phyloP scores from a whole-genome alignment of 768 basidiomycete species.

The Sporobolomyces phaffii region DNA sequence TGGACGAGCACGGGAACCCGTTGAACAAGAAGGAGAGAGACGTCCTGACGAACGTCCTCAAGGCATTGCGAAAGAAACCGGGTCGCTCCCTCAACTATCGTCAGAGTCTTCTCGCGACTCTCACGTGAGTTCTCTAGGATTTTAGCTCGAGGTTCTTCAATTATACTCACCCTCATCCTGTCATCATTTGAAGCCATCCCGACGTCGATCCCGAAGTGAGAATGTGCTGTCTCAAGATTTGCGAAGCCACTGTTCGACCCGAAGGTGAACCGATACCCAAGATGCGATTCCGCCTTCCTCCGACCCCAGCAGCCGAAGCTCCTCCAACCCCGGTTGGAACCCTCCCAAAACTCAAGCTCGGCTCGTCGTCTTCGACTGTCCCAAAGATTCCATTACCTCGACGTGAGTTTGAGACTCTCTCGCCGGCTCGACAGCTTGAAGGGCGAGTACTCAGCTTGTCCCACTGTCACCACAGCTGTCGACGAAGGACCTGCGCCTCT shows the following conservation, averaged over 20 bases:
- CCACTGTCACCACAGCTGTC: not conserved
- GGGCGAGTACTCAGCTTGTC: no score
- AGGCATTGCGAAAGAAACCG: conserved; percentile 79
- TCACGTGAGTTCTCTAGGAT: conserved; percentile 55
- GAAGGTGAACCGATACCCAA: conserved; percentile 78
- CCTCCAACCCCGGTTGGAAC: not conserved
- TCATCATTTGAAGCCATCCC: conserved; percentile 53
- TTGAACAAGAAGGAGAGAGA: conserved; percentile 63
- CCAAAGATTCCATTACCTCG: conserved; percentile 16
- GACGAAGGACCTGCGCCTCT: conserved; percentile 2
- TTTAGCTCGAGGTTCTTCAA: not conserved
- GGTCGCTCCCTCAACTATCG: conserved; percentile 65
- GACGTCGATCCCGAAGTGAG: conserved; percentile 81
- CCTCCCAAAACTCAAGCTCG: conserved; percentile 25
- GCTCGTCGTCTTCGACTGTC: conserved; percentile 10
- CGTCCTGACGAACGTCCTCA: conserved; percentile 58
- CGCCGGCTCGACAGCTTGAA: not conserved
- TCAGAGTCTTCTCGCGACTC: conserved; percentile 72
- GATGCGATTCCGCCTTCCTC: conserved; percentile 50
- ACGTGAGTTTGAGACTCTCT: not conserved
- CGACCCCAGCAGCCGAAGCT: conserved; percentile 19
- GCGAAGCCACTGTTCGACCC: conserved; percentile 77
- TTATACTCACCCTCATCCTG: no score
- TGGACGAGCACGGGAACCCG: conserved; percentile 53
- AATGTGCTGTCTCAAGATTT: conserved; percentile 83